Evolutionary conservation across 1,284 basidiomycete species (phyloP), one percentile per base, ranked within the genome.

Genomic region (Heterobasidion parviporum): DNA sequence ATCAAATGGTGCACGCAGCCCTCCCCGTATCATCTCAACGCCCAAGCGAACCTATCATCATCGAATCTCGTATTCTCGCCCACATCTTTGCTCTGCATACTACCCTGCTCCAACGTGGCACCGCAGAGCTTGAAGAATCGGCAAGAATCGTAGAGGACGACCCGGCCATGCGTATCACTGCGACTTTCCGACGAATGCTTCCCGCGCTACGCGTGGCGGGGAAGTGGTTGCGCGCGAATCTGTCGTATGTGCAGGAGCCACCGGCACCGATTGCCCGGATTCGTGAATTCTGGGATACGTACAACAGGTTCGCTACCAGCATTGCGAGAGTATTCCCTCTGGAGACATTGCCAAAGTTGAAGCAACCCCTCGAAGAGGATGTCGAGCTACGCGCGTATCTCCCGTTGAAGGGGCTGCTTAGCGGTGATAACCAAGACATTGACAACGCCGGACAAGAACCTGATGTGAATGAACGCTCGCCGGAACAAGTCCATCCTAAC

Each of bases 221-320:
- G 64, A 96, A 95, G 68, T 99, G 96, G 96, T 69, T 96, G 32
- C 79, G 83, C 47, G 82, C 82, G 6, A 92, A 98, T 67, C 70
- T 86, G 58, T 82, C 84, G 57, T 93, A 94, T 63, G 70, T 95
- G 8, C 44, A 58, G 20, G 26, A 53, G 26, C 43, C 36, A 33
- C 35, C n/a, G 33, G 26, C 33, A 16, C 15, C 38, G 45, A 33
- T 56, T 32, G 62, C 67, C 65, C 62, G 66, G 54, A 71, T 81
- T 2, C 64, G 72, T 20, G 70, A 72, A 20, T 93, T 97, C 68
- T 98, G 94, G 93, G 65, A 71, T 14, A 72, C 77, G 38, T 94
- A 91, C 68, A 77, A 81, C 8, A 76, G 79, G 16, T 92, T 96
- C 59, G 75, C 84, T 54, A 80, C 80, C 47, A 71, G 79, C 7